These are phyloP conservation scores for Aureobasidium uvarum DNA, from an alignment of 2,329 filamentous ascomycete species.

Conservation along the genomic window DNA sequence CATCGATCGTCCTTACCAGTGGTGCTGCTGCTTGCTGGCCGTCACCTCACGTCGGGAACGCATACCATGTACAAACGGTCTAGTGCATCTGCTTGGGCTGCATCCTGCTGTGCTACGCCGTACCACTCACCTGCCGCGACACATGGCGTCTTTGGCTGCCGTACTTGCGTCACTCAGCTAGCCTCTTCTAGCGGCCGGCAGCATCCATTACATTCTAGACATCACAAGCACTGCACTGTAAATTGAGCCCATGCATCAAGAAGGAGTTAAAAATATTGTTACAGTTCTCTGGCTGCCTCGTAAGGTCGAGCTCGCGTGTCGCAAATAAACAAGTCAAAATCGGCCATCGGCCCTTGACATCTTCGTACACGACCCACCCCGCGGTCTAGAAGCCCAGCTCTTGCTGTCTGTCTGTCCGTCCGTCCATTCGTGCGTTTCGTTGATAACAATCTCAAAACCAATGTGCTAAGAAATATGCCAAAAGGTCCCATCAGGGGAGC, in stretches of 20 bases:
- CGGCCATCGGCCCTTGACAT: not conserved
- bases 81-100: constrained; percentile 17
- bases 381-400: not conserved
- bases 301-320: constrained; percentile 20
- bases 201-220: constrained; percentile 15
- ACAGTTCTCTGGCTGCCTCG: constrained; percentile 21
- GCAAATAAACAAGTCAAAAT: constrained; percentile 16
- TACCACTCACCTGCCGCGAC: constrained; percentile 15
- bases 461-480: constrained; percentile 20
- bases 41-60: constrained; percentile 12
- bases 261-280: constrained; percentile 11
- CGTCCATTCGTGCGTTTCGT: not conserved
- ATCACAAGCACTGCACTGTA: not conserved
- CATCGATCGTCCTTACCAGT: not conserved
- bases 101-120: constrained; percentile 7
- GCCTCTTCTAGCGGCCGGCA: not conserved
- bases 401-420: not conserved
- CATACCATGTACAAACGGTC: not conserved
- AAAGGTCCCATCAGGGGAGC: constrained; percentile 7
- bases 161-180: constrained; percentile 12
- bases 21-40: not conserved
- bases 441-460: constrained; percentile 7
- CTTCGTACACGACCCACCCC: constrained; percentile 10
- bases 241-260: not conserved
- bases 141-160: not conserved